A percentile compares a stretch with the other conserved stretches of the same genome.
These are phyloP conservation scores for Colletotrichum cereale DNA, from an alignment of 2,329 filamentous ascomycete species.

Conservation along the genomic window DNA sequence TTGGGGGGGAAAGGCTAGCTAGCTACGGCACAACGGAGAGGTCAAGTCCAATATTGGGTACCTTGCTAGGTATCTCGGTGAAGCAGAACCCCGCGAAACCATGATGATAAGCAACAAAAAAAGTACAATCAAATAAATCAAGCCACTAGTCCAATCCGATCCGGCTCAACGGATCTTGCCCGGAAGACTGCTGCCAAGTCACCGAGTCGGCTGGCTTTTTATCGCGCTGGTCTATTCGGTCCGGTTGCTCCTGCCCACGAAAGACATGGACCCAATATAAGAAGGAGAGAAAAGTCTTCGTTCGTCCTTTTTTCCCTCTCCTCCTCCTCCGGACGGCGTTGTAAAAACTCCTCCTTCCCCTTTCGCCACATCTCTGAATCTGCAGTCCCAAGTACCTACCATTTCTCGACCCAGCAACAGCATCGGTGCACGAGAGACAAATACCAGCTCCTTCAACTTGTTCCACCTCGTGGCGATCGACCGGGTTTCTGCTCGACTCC, in stretches of 20 bases:
- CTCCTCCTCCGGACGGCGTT: conserved; percentile 11
- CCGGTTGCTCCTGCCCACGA: conserved; percentile 15
- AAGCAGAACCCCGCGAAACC: not conserved
- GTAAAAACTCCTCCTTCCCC: conserved; percentile 26
- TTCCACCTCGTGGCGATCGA: not conserved
- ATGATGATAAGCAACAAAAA: not conserved
- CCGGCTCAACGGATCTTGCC: conserved; percentile 26
- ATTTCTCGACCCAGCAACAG: not conserved
- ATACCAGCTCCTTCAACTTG: not conserved
- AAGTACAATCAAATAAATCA: not conserved
- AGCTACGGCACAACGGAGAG: not conserved
- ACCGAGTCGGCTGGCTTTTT: conserved; percentile 16
- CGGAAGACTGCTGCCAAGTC: conserved; percentile 1
- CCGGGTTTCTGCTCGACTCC: conserved; percentile 6
- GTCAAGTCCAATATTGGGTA: not conserved
- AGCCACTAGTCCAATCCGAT: conserved; percentile 1
- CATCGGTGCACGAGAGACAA: not conserved
- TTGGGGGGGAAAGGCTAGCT: not conserved
- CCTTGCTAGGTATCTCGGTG: not conserved
- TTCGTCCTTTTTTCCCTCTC: not conserved
- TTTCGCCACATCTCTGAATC: conserved; percentile 25
- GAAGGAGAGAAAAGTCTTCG: not conserved
- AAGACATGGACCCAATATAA: not conserved
- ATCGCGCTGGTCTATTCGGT: not conserved
- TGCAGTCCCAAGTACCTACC: not conserved